Percentiles rank a stretch among this genome's conserved stretches.
These are phyloP conservation scores for Fomitopsis schrenkii DNA, from an alignment of 1,284 basidiomycete species.

Conservation along the genomic window DNA sequence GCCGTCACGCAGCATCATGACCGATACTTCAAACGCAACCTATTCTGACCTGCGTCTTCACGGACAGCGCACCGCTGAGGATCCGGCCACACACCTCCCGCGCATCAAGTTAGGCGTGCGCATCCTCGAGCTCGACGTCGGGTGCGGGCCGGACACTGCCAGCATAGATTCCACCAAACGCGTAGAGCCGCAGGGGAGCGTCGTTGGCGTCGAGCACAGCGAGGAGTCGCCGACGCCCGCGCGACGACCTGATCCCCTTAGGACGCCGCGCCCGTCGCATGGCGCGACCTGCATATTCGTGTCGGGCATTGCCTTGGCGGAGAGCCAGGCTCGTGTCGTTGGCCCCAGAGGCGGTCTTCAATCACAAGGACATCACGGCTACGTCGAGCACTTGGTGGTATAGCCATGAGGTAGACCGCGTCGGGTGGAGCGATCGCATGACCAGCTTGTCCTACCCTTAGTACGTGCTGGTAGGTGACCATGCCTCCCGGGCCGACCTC, in stretches of 20 bases:
- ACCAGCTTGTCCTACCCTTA: constrained; percentile 26
- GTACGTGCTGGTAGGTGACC: constrained; percentile 23
- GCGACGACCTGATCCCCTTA: constrained; percentile 30
- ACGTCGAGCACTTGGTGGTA: constrained; percentile 32
- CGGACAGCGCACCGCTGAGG: constrained; percentile 36
- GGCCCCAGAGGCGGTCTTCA: constrained; percentile 29
- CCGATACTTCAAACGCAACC: not conserved
- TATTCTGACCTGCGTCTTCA: constrained; percentile 37
- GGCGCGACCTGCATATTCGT: constrained; percentile 18
- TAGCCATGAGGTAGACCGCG: constrained; percentile 29
- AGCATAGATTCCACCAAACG: constrained; percentile 35
- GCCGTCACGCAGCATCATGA: too few species aligned
- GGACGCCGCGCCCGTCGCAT: constrained; percentile 20
- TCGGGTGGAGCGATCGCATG: constrained; percentile 33
- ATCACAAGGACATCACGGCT: constrained; percentile 19
- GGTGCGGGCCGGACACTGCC: constrained; percentile 44
- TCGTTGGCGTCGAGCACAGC: constrained; percentile 38
- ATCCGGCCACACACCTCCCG: constrained; percentile 38
- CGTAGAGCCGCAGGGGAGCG: constrained; percentile 24
- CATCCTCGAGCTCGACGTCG: constrained; percentile 36
- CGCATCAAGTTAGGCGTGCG: constrained; percentile 34
- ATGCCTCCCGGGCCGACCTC: constrained; percentile 24
- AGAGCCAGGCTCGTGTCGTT: constrained; percentile 26
- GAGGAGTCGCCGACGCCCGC: constrained; percentile 32
- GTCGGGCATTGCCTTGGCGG: constrained; percentile 26